phyloP scores from a whole-genome alignment of 306 rosid species.

The Ammopiptanthus mongolicus region DNA sequence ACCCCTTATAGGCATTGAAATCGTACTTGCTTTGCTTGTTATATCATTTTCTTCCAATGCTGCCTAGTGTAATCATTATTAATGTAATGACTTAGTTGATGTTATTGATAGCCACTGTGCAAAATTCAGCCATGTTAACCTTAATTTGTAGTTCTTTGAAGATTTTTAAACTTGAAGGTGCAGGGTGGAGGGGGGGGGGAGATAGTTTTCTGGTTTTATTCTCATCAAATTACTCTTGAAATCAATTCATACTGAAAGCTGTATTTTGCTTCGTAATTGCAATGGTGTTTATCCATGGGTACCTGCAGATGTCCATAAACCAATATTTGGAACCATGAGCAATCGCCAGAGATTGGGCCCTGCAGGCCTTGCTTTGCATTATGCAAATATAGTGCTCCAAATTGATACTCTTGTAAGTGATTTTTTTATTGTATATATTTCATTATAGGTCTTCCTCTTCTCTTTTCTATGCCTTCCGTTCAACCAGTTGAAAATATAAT shows the following conservation, averaged over 20 bases:
- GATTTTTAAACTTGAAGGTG: background rate
- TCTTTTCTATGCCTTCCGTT: background rate
- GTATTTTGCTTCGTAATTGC: slow-evolving; percentile 7
- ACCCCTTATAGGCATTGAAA: background rate
- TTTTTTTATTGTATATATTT: slow-evolving; percentile 19
- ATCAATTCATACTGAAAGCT: slow-evolving; percentile 1
- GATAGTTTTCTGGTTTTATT: slow-evolving; percentile 1
- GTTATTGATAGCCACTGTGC: background rate
- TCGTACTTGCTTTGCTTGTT: slow-evolving; percentile 10
- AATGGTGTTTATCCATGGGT: slow-evolving; percentile 10
- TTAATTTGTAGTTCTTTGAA: background rate
- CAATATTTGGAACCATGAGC: slow-evolving; percentile 34
- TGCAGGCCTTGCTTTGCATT: slow-evolving; percentile 82
- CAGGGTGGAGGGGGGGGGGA: background rate
- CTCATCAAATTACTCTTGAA: background rate
- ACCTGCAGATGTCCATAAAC: slow-evolving; percentile 47
- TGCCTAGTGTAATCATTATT: background rate
- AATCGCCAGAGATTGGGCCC: slow-evolving; percentile 65
- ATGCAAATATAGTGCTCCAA: slow-evolving; percentile 83
- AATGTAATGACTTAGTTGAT: background rate
- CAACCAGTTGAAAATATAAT: background rate
- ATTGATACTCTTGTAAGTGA: slow-evolving; percentile 78
- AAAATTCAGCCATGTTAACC: background rate
- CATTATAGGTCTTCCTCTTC: background rate
- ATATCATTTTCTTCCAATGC: background rate